These are phyloP conservation scores for Metschnikowia cerradonensis DNA, from an alignment of 805 yeast genomes.

Conservation along the genomic window DNA sequence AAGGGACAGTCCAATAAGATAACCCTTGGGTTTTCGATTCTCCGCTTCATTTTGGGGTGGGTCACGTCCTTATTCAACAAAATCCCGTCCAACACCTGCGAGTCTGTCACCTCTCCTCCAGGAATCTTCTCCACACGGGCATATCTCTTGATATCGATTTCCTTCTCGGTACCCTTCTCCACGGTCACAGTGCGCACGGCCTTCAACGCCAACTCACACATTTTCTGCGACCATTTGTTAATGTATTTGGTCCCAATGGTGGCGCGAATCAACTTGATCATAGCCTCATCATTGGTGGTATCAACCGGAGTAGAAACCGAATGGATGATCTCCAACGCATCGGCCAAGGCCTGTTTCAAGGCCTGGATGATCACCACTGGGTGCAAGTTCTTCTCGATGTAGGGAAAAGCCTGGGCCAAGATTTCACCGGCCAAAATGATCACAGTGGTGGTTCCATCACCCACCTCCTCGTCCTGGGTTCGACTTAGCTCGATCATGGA, in stretches of 20 bases:
- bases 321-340: conserved; percentile 85
- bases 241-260: conserved; percentile 96
- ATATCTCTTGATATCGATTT: conserved; percentile 90
- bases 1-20: conserved; percentile 91
- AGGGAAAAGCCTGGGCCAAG: conserved; percentile 90
- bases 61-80: conserved; percentile 93
- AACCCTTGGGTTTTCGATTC: conserved; percentile 83
- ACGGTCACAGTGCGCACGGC: conserved; percentile 83
- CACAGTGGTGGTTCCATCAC: conserved; percentile 98
- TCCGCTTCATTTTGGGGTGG: conserved; percentile 97
- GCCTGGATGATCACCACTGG: conserved; percentile 96
- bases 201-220: conserved; percentile 83
- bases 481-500: conserved; percentile 95
- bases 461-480: conserved; percentile 98
- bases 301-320: conserved; percentile 83
- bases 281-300: conserved; percentile 74
- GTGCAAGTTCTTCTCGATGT: conserved; percentile 90
- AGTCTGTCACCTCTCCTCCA: conserved; percentile 94
- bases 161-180: conserved; percentile 59
- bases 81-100: conserved; percentile 84
- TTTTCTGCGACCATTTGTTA: conserved; percentile 81
- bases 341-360: conserved; percentile 81
- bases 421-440: conserved; percentile 97
- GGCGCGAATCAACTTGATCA: conserved; percentile 81
- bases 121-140: conserved; percentile 94